These are phyloP conservation scores for Cardamine chenopodiifolia DNA, from an alignment of 345 rosid species.

Conservation along the genomic window DNA sequence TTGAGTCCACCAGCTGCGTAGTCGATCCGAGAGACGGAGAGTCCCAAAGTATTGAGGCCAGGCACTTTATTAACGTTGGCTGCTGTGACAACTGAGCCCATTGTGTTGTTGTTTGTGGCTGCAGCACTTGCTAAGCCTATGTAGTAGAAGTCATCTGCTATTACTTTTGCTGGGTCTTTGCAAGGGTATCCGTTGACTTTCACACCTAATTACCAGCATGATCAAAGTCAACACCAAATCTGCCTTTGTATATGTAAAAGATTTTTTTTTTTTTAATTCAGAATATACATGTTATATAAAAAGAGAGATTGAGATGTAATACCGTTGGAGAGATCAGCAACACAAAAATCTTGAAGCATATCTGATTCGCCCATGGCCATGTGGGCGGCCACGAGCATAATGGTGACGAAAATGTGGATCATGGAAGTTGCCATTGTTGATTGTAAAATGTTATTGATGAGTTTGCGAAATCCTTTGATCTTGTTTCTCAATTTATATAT, in stretches of 20 bases:
- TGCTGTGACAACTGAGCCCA: conserved; percentile 34
- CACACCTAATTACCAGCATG: conserved; percentile 25
- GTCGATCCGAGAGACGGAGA: conserved; percentile 50
- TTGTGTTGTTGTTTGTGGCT: conserved; percentile 24
- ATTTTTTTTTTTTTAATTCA: neutral
- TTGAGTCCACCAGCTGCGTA: conserved; percentile 56
- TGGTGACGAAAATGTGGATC: conserved; percentile 23
- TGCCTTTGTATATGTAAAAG: neutral
- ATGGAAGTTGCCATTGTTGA: conserved; percentile 35
- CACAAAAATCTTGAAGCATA: conserved; percentile 83
- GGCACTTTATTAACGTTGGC: conserved; percentile 45
- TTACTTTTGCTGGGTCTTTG: conserved; percentile 42
- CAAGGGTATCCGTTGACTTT: conserved; percentile 44
- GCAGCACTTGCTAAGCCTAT: conserved; percentile 36
- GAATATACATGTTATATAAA: neutral
- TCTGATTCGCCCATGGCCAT: conserved; percentile 59
- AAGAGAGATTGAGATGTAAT: conserved; percentile 1
- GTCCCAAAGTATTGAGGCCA: conserved; percentile 45
- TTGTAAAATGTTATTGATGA: conserved; percentile 26
- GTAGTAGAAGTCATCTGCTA: conserved; percentile 43
- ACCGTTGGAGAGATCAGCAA: conserved; percentile 71
- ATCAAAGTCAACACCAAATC: neutral
- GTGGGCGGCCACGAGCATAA: conserved; percentile 43
- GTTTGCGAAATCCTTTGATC: conserved; percentile 3
- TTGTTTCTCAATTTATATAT: conserved; percentile 36